phyloP scores from a whole-genome alignment of 192 early-diverging fungal genomes.

The Lobulomyces angularis region DNA sequence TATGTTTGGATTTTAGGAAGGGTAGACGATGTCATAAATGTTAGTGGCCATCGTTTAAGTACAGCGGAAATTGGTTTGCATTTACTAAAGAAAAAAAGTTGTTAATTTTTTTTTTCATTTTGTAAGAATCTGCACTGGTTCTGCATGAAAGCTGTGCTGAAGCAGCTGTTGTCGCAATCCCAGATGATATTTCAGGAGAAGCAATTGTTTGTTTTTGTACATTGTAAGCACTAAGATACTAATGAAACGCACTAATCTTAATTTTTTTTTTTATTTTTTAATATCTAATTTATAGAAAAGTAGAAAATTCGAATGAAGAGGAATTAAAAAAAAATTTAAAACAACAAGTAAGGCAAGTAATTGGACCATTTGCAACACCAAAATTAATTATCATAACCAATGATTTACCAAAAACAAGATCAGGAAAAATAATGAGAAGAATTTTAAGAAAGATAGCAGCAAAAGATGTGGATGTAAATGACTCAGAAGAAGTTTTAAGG shows the following conservation, averaged over 20 bases:
- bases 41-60: slow-evolving; percentile 84
- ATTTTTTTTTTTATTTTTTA: too few species aligned
- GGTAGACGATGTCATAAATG: slow-evolving; percentile 90
- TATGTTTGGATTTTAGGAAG: slow-evolving; percentile 94
- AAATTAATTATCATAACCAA: slow-evolving; percentile 71
- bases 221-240: too few species aligned
- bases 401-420: slow-evolving; percentile 90
- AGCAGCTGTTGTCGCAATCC: slow-evolving; percentile 76
- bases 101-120: too few species aligned
- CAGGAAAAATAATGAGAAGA: slow-evolving; percentile 93
- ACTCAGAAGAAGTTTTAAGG: slow-evolving; percentile 20
- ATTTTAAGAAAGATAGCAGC: slow-evolving; percentile 88
- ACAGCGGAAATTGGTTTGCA: slow-evolving; percentile 87
- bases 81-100: too few species aligned
- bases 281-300: too few species aligned
- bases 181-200: slow-evolving; percentile 84
- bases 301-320: slow-evolving; percentile 20
- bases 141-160: slow-evolving; percentile 71
- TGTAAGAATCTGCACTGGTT: slow-evolving; percentile 79
- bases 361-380: slow-evolving; percentile 88
- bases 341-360: slow-evolving; percentile 68
- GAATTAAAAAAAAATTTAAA: slow-evolving; percentile 50
- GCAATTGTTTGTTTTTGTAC: slow-evolving; percentile 76
- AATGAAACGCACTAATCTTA: too few species aligned
- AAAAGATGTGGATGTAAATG: slow-evolving; percentile 44